Base-by-base conservation (phyloP, 306 rosid genomes). In the Macrotyloma uniflorum region DNA sequence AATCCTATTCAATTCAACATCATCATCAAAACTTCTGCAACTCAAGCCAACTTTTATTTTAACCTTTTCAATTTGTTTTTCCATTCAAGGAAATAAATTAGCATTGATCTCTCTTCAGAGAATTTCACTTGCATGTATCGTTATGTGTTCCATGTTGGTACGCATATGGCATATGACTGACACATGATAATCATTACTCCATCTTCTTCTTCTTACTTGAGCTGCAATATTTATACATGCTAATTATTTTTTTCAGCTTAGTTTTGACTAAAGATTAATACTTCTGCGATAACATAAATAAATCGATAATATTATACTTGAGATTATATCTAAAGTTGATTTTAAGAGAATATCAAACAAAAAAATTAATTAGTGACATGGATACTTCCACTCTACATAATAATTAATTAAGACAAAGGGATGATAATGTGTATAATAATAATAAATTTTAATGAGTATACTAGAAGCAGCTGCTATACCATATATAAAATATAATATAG, bases 11-110 rank as follows among this genome's bases (percentile, higher is more conserved):
- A 50, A 75, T 75, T 64, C 43, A 59, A 59, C 30, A 15, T 13
- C 65, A 43, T 72, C 83, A 51, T 63, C 50, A 78, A 75, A 36
- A 30, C 20, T 53, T 50, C 40, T 59, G 78, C 72, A 58, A 51
- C 26, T 63, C 18, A 32, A 33, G 14, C 26, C 15, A 63, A 26
- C 68, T n/a, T 33, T 8, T 8, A 63, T 33, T 42, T 73, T 50
- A 36, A 16, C 78, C 70, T 59, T 67, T 51, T 70, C 24, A 45
- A 45, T 4, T 63, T 72, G 15, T 32, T 32, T 58, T 76, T 67
- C 74, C 83, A 76, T 76, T 64, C 30, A 53, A 28, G 70, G 69
- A 59, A 38, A 70, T 67, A 43, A 55, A 1, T 26, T 26, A 10
- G 10, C 28, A 32, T 36, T 72, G 53, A 69, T 63, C 49, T 24